Evolutionary conservation across 371 early-diverging fungal genomes (phyloP).

Genomic region (Mortierella sp.): DNA sequence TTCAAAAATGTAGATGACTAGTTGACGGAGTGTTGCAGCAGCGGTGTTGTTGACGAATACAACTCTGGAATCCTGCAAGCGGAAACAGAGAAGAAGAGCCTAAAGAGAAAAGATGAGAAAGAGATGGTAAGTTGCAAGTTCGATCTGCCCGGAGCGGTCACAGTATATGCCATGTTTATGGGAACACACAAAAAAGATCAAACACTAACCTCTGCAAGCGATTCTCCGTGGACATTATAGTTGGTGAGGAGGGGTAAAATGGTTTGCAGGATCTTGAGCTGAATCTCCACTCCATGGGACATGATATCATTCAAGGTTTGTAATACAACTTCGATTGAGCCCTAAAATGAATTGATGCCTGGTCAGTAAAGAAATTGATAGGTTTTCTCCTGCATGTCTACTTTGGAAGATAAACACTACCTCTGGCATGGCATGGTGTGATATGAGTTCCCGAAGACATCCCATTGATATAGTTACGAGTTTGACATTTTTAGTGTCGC

Average conservation of each 20-base stretch:
- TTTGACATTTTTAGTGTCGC: constrained; percentile 89
- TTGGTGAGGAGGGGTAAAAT: constrained; percentile 90
- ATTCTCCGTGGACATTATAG: constrained; percentile 83
- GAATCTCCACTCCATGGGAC: constrained; percentile 85
- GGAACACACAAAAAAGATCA: background rate
- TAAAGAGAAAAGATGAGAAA: constrained; percentile 26
- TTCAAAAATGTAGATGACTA: constrained; percentile 95
- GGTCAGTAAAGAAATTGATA: background rate
- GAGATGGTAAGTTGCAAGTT: background rate
- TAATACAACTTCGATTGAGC: constrained; percentile 77
- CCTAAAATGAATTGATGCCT: constrained; percentile 57
- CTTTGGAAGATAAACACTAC: constrained; percentile 52
- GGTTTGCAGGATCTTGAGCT: constrained; percentile 94
- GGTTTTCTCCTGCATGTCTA: background rate
- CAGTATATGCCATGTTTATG: background rate
- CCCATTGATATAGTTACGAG: constrained; percentile 89
- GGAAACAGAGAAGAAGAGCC: constrained; percentile 91
- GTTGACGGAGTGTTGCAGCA: constrained; percentile 93
- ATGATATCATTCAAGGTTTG: constrained; percentile 81
- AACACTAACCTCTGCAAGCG: constrained; percentile 80
- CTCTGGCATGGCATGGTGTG: constrained; percentile 87
- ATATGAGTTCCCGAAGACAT: constrained; percentile 89
- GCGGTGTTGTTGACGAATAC: constrained; percentile 94
- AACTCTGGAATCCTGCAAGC: constrained; percentile 88
- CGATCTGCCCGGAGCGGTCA: background rate